Evolutionary conservation across 345 rosid genomes (phyloP).

Genomic region (Alliaria petiolata): DNA sequence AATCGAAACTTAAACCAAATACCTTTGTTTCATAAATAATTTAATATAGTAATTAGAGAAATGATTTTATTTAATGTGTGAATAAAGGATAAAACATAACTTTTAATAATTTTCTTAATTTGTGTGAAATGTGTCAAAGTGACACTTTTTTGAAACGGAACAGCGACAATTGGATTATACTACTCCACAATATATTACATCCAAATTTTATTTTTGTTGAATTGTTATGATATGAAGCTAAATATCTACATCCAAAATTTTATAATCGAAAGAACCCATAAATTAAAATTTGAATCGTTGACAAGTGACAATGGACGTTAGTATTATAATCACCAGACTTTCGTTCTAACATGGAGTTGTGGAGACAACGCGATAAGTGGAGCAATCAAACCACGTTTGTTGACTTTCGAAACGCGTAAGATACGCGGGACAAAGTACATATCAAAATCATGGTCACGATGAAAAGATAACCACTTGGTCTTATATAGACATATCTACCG

Average conservation of each 20-base stretch:
- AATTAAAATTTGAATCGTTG: not conserved
- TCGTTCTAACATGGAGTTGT: not conserved
- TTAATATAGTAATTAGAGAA: no score
- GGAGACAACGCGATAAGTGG: constrained; percentile 9
- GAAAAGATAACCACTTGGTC: constrained; percentile 16
- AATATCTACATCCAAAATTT: no score
- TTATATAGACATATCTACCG: not conserved
- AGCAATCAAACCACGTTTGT: constrained; percentile 14
- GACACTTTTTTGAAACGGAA: no score
- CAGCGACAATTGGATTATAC: no score
- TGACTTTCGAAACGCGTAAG: constrained; percentile 21
- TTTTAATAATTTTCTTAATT: no score
- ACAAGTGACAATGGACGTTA: not conserved
- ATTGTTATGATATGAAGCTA: no score
- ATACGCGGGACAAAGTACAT: constrained; percentile 16
- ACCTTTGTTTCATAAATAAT: no score
- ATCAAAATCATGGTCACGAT: not conserved
- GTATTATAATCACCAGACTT: not conserved
- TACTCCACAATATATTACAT: no score
- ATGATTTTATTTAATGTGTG: no score
- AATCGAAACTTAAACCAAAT: not conserved
- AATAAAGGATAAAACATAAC: no score
- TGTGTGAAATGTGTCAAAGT: no score
- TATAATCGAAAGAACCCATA: not conserved
- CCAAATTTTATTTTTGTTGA: not conserved